These are phyloP conservation scores for Colletotrichum tamarilloi DNA, from an alignment of 2,329 filamentous ascomycete genomes.

Conservation along the genomic window DNA sequence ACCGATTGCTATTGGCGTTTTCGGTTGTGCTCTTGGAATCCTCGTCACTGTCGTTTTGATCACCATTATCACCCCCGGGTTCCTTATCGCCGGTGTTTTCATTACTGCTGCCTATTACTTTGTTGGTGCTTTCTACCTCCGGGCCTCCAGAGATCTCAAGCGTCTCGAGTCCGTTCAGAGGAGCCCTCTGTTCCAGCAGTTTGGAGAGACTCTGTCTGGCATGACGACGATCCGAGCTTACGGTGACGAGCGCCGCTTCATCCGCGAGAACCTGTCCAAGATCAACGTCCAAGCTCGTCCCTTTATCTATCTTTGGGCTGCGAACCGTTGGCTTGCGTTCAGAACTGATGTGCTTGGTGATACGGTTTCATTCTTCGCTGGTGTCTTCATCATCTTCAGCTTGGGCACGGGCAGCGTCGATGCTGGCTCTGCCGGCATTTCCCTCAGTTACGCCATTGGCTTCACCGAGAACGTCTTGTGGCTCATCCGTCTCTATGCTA, in stretches of 20 bases:
- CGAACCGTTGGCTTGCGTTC: conserved; percentile 96
- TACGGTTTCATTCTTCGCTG: conserved; percentile 92
- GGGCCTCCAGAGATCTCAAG: conserved; percentile 94
- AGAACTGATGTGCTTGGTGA: conserved; percentile 92
- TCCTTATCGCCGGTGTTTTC: conserved; percentile 86
- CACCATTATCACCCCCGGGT: conserved; percentile 87
- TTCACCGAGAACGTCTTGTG: conserved; percentile 98
- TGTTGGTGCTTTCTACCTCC: conserved; percentile 88
- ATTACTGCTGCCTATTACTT: conserved; percentile 86
- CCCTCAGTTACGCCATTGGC: conserved; percentile 93
- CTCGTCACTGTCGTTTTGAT: conserved; percentile 90
- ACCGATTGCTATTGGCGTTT: conserved; percentile 83
- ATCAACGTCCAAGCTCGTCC: conserved; percentile 94
- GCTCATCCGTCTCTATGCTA: conserved; percentile 92
- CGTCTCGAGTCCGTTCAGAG: conserved; percentile 93
- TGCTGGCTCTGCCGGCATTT: conserved; percentile 91
- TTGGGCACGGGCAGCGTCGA: conserved; percentile 78
- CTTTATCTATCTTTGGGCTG: conserved; percentile 96
- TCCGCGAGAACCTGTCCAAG: conserved; percentile 86
- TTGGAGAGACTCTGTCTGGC: conserved; percentile 92
- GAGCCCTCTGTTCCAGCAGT: conserved; percentile 97
- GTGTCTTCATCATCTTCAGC: conserved; percentile 87
- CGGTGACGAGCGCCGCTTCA: conserved; percentile 91
- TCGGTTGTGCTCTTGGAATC: conserved; percentile 73
- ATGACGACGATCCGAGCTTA: conserved; percentile 98